Base-by-base conservation (phyloP, 805 yeast species). In the Teunomyces atbi region DNA sequence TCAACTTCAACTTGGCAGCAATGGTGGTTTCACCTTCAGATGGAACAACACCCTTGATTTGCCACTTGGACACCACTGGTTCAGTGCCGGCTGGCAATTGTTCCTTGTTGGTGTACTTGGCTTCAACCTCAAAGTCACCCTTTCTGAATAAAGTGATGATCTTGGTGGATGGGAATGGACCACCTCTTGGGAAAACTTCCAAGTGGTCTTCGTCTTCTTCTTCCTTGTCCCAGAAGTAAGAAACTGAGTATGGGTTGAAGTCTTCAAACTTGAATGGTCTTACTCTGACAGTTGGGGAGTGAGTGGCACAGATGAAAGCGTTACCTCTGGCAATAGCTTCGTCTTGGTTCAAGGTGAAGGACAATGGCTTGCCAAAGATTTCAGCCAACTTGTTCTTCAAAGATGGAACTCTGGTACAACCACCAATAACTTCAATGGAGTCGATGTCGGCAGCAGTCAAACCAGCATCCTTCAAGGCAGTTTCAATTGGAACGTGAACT, bases 321-420 rank as follows among this genome's bases (percentile, higher is more conserved):
- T 96, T 96, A 78, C 99, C 99, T 73, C 92, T 89, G 47, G 99
- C 98, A 68, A 92, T 86, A 53, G 99, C 97, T 80, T 94, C 99
- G 68, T 94, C 99, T 77, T 91, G 97, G 81, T 94, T 94, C 74
- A 95, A 82, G 59, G 98, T 95, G 78, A 87, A 86, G 34, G 97
- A 88, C 66, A 94, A 78, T 60, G 52, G 55, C 68, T 88, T 88
- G 15, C 51, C 63, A 67, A 94, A 89, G 55, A 87, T 77, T 65
- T 84, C 87, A 58, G 86, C 58, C 59, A 94, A 79, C 64, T 81
- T 85, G 58, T 84, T 80, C 81, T 94, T 94, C 67, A 94, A 77
- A 46, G 87, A 74, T 67, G 99, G 99, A 56, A 94, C 96, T 81
- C 99, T 90, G 58, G 97, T 88, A 68, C 96, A 87, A 60, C 99